Conservation (phyloP, 2,329 filamentous ascomycete species). For the Trichoderma breve region DNA sequence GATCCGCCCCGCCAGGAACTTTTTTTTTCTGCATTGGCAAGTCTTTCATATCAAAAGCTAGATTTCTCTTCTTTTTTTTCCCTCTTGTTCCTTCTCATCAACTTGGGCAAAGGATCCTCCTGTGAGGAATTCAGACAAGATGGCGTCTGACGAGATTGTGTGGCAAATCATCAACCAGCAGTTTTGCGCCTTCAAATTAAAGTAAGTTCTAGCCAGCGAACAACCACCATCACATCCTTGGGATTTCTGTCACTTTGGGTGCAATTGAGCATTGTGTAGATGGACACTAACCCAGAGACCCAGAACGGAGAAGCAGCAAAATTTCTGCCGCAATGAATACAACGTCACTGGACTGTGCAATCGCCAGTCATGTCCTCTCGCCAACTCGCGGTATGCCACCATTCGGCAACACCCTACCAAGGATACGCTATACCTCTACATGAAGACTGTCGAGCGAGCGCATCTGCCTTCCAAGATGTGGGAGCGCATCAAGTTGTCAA, state of each 20-base stretch:
- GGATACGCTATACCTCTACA: conserved; percentile 87
- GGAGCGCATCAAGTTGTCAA: conserved; percentile 86
- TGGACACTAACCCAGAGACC: background rate
- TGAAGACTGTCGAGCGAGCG: conserved; percentile 88
- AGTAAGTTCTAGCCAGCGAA: conserved; percentile 50
- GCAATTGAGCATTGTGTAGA: background rate
- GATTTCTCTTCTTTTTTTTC: conserved; percentile 10
- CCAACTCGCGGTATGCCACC: conserved; percentile 90
- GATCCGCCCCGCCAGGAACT: conserved; percentile 23
- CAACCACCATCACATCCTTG: background rate
- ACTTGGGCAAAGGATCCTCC: background rate
- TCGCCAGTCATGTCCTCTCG: conserved; percentile 83
- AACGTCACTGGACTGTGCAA: conserved; percentile 83
- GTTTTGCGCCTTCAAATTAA: conserved; percentile 93
- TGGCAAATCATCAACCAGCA: conserved; percentile 97
- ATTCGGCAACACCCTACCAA: conserved; percentile 79
- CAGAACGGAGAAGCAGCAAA: conserved; percentile 80
- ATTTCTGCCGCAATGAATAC: conserved; percentile 94
- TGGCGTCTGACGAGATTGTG: conserved; percentile 94
- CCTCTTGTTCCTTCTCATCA: background rate
- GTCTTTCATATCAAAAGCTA: conserved; percentile 5
- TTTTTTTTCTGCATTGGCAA: conserved; percentile 22
- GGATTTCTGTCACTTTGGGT: background rate
- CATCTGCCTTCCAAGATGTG: conserved; percentile 90
- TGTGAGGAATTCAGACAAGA: conserved; percentile 37